phyloP scores from a whole-genome alignment of 768 basidiomycete genomes.

The Mrakia frigida region DNA sequence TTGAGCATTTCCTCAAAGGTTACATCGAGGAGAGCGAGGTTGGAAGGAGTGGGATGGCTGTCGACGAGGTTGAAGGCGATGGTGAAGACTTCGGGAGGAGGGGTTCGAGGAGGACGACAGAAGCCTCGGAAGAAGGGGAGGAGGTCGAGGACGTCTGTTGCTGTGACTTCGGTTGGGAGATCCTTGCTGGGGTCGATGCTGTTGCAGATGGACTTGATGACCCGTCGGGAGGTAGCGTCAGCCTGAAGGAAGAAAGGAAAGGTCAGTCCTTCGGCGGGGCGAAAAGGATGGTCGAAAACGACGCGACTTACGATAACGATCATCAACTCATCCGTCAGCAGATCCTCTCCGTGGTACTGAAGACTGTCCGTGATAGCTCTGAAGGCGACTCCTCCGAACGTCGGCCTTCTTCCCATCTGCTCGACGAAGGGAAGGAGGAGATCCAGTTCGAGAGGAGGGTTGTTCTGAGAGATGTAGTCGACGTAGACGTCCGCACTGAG shows the following conservation, averaged over 20 bases:
- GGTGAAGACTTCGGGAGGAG: not conserved
- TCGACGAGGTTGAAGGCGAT: slow-evolving; percentile 7
- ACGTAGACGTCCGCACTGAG: slow-evolving; percentile 8
- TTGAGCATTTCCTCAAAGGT: slow-evolving; percentile 11
- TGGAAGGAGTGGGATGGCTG: slow-evolving; percentile 7
- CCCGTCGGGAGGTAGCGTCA: not conserved
- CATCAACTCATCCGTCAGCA: slow-evolving; percentile 24
- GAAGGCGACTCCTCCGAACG: slow-evolving; percentile 14
- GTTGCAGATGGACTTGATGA: not conserved
- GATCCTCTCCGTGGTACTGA: not conserved
- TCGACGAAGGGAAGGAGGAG: slow-evolving; percentile 1
- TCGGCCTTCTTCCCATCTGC: not conserved
- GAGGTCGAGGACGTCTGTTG: slow-evolving; percentile 2
- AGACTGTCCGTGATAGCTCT: slow-evolving; percentile 13
- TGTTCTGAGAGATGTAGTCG: slow-evolving; percentile 16
- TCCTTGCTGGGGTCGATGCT: not conserved
- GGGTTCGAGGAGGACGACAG: not conserved
- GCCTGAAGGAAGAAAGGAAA: not conserved
- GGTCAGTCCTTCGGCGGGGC: not conserved
- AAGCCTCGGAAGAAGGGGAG: slow-evolving; percentile 20
- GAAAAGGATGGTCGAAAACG: not conserved
- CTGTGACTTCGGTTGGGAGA: not conserved
- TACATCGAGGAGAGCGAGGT: not conserved
- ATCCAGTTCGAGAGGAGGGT: not conserved
- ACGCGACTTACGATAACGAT: not conserved